phyloP scores from a whole-genome alignment of 192 early-diverging fungal genomes.

The Entomortierella beljakovae region DNA sequence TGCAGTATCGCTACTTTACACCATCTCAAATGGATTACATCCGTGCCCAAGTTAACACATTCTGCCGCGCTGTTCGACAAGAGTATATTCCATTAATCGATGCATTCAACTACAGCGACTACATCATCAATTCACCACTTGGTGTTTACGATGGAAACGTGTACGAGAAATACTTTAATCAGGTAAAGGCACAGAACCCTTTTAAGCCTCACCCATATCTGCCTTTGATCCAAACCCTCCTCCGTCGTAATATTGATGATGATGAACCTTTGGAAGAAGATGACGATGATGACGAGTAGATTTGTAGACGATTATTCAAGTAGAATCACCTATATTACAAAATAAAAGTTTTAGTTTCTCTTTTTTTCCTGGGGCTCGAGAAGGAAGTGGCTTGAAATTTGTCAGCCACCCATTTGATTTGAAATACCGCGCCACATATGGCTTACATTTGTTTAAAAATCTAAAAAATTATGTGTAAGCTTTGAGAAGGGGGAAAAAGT shows the following conservation, averaged over 20 bases:
- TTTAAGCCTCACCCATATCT: slow-evolving; percentile 78
- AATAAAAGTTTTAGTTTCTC: too few species aligned
- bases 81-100: slow-evolving; percentile 89
- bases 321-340: not conserved
- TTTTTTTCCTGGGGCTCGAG: too few species aligned
- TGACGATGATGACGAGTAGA: slow-evolving; percentile 68
- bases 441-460: not conserved
- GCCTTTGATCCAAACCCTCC: slow-evolving; percentile 82
- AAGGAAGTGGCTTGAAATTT: too few species aligned
- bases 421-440: not conserved
- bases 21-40: slow-evolving; percentile 78
- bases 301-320: not conserved
- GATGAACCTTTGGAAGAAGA: slow-evolving; percentile 74
- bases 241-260: slow-evolving; percentile 66
- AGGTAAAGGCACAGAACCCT: slow-evolving; percentile 83
- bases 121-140: slow-evolving; percentile 89
- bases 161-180: slow-evolving; percentile 88
- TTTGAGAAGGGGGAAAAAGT: not conserved
- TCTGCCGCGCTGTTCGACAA: slow-evolving; percentile 78
- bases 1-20: slow-evolving; percentile 87
- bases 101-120: slow-evolving; percentile 90
- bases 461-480: too few species aligned
- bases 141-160: slow-evolving; percentile 89
- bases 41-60: slow-evolving; percentile 69
- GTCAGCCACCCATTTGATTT: too few species aligned